Evolutionary conservation across 176 grass and related monocot species (phyloP), one percentile per base, ranked within the genome.

Genomic region (Metroxylon sagu): DNA sequence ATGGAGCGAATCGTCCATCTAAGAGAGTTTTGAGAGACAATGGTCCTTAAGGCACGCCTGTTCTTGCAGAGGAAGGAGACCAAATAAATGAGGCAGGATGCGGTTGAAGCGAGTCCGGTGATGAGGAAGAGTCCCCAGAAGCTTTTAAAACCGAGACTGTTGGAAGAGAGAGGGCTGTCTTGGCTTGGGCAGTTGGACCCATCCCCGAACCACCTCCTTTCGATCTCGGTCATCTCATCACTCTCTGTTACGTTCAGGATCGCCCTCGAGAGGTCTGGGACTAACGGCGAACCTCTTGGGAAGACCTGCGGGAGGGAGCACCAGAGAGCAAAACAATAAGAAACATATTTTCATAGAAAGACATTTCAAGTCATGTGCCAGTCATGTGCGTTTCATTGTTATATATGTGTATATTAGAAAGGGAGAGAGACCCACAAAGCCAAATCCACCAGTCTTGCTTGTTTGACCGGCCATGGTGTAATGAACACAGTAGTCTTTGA

Each of bases 81-180:
- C 0, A 89, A 70, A 27, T 84, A 81, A 17, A 74, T 1, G 50
- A 55, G 29, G 52, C 53, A 66, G 48, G 72, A 80, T 19, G 78
- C 6, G 2, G 78, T 48, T 1, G 89, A 85, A 57, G 79, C 84
- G 49, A 15, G 65, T 68, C 89, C 82, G 18, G 89, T 89, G 75
- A 95, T 28, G 52, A 89, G 82, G 67, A 95, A 95, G 4, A 95
- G 77, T 2, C 90, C 90, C 90, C 80, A 89, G 66, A 95, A 95
- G 77, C 71, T 95, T 17, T 4, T 7, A 58, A 79, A 77, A 77
- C 59, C 74, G 49, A 95, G 83, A 29, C 74, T 81, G 48, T 65
- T 60, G 26, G 90, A 71, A 17, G 79, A 66, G 54, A 78, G 65
- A 1, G 19, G 59, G 53, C 26, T 69, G 12, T 16, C 74, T 66